A percentile compares a stretch with the other conserved stretches of the same genome.
phyloP scores from a whole-genome alignment of 805 yeast species.

The Ogataea pilisensis region DNA sequence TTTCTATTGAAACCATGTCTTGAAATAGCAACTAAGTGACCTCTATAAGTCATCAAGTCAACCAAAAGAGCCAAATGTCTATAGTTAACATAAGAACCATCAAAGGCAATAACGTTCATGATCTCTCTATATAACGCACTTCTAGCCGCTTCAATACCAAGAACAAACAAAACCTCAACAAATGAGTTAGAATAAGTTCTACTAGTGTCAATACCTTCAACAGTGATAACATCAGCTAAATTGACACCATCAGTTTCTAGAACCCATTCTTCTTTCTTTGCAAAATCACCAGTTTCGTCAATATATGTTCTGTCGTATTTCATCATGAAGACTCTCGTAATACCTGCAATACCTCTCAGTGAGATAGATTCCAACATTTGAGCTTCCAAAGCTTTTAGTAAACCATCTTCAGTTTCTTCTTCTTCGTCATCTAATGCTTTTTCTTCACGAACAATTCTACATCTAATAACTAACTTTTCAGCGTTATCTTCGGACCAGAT shows the following conservation, averaged over 20 bases:
- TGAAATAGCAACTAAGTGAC: conserved; percentile 97
- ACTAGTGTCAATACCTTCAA: conserved; percentile 88
- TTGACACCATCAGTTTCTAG: conserved; percentile 98
- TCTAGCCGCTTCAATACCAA: conserved; percentile 98
- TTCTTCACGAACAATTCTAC: conserved; percentile 97
- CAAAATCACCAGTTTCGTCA: conserved; percentile 79
- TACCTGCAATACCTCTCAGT: conserved; percentile 92
- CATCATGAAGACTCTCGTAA: conserved; percentile 87
- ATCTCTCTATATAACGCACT: conserved; percentile 91
- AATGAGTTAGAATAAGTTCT: conserved; percentile 95
- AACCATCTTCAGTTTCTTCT: conserved; percentile 95
- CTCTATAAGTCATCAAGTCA: conserved; percentile 98
- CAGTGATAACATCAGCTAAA: conserved; percentile 89
- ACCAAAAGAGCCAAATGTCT: conserved; percentile 97
- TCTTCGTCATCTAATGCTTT: conserved; percentile 89
- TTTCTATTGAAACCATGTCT: conserved; percentile 99
- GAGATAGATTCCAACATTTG: conserved; percentile 95
- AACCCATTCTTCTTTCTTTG: conserved; percentile 94
- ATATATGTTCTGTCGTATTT: conserved; percentile 70
- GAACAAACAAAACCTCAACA: conserved; percentile 88
- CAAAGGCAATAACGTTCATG: conserved; percentile 95
- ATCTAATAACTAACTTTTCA: conserved; percentile 92
- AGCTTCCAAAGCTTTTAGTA: conserved; percentile 89
- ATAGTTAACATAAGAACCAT: conserved; percentile 98
- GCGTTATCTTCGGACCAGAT: conserved; percentile 99